Percentiles rank a stretch among this genome's conserved stretches.
Conservation (phyloP, 2,329 filamentous ascomycete species). For the Cladorrhinum sp. region DNA sequence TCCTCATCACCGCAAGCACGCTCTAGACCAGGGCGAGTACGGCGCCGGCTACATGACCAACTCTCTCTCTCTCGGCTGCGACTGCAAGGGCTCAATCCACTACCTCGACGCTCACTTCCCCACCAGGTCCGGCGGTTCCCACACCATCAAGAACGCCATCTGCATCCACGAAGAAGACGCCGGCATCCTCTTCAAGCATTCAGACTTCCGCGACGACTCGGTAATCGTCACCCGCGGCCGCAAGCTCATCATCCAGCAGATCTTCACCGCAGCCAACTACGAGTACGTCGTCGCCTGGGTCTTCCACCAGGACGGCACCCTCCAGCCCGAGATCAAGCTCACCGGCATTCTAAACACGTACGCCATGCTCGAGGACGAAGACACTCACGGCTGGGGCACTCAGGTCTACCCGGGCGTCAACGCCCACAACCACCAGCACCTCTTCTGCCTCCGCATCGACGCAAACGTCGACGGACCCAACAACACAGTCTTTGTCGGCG, state of each 20-base stretch:
- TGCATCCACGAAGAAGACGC: conserved; percentile 94
- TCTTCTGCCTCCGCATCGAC: conserved; percentile 88
- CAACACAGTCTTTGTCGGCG: conserved; percentile 83
- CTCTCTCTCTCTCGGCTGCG: conserved; percentile 70
- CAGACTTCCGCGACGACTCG: conserved; percentile 87
- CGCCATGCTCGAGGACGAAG: conserved; percentile 73
- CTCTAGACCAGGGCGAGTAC: conserved; percentile 78
- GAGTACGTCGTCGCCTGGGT: conserved; percentile 83
- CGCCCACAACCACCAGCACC: conserved; percentile 92
- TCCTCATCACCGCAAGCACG: conserved; percentile 78
- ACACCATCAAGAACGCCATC: conserved; percentile 87
- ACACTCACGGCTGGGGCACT: conserved; percentile 83
- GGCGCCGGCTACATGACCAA: conserved; percentile 84
- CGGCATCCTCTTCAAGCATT: conserved; percentile 91
- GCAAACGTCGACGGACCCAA: conserved; percentile 80
- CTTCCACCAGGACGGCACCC: conserved; percentile 87
- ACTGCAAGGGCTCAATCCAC: conserved; percentile 87
- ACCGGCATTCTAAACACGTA: conserved; percentile 95
- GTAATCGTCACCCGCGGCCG: conserved; percentile 81
- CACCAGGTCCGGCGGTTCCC: conserved; percentile 69
- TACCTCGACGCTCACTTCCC: conserved; percentile 89
- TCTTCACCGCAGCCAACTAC: conserved; percentile 95
- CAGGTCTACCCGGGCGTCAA: conserved; percentile 78
- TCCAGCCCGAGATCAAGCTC: conserved; percentile 87
- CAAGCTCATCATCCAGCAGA: conserved; percentile 83